Percentiles rank a stretch among this genome's conserved stretches.
These are phyloP conservation scores for Polyporus arcularius DNA, from an alignment of 768 basidiomycete species.

Conservation along the genomic window DNA sequence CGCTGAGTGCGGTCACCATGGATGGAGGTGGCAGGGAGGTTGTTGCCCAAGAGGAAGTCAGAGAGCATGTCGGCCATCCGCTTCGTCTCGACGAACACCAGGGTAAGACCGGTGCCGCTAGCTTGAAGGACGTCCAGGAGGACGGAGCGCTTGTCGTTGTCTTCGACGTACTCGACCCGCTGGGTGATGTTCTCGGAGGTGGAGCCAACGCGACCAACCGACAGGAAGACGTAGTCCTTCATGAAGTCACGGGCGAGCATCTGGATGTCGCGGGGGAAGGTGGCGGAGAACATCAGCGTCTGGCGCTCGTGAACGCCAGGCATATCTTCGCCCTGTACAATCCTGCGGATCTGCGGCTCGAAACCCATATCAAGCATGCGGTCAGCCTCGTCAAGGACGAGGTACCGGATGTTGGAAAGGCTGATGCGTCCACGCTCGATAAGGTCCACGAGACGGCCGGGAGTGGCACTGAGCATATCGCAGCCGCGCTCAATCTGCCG, in stretches of 20 bases:
- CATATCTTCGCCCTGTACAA: slow-evolving; percentile 99
- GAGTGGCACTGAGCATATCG: slow-evolving; percentile 95
- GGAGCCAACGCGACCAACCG: slow-evolving; percentile 96
- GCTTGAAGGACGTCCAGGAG: slow-evolving; percentile 91
- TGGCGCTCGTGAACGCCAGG: slow-evolving; percentile 89
- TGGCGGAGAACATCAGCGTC: slow-evolving; percentile 99
- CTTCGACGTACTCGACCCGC: slow-evolving; percentile 98
- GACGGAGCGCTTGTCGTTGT: slow-evolving; percentile 94
- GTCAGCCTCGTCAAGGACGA: slow-evolving; percentile 99
- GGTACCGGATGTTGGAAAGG: slow-evolving; percentile 93
- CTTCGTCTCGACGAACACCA: slow-evolving; percentile 99
- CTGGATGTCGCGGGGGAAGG: slow-evolving; percentile 99
- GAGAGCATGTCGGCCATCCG: slow-evolving; percentile 99
- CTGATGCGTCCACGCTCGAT: slow-evolving; percentile 98
- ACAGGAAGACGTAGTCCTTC: slow-evolving; percentile 98
- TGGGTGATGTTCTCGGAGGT: slow-evolving; percentile 99
- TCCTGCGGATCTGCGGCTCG: slow-evolving; percentile 97
- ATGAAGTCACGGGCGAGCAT: slow-evolving; percentile 94
- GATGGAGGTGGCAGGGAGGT: slow-evolving; percentile 91
- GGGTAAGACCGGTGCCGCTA: slow-evolving; percentile 75
- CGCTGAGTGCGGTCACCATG: slow-evolving; percentile 98
- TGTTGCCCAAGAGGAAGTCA: slow-evolving; percentile 86
- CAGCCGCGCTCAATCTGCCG: slow-evolving; percentile 95
- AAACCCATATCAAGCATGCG: slow-evolving; percentile 99
- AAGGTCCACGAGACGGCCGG: slow-evolving; percentile 96